These are phyloP conservation scores for Lithospermum erythrorhizon DNA, from an alignment of 257 asterid genomes.

Conservation along the genomic window DNA sequence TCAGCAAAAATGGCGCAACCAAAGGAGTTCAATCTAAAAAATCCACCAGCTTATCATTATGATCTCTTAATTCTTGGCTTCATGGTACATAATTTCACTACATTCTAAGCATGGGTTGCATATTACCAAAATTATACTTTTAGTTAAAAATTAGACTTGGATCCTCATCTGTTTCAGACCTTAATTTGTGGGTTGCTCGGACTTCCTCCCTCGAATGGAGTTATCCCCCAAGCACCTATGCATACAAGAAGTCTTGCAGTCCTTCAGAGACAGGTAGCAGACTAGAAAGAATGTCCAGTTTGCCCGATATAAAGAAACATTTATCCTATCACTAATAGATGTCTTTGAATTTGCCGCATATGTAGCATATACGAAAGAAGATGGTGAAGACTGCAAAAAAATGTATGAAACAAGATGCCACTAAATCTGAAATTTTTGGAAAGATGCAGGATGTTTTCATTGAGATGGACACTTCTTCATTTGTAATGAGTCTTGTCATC, in stretches of 20 bases:
- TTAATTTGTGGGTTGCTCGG: conserved; percentile 91
- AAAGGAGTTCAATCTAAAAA: conserved; percentile 76
- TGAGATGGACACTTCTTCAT: conserved; percentile 64
- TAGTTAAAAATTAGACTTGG: neutral
- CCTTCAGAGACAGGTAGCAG: conserved; percentile 72
- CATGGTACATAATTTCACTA: conserved; percentile 38
- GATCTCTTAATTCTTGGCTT: conserved; percentile 67
- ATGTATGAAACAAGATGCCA: conserved; percentile 62
- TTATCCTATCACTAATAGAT: neutral
- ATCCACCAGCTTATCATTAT: conserved; percentile 76
- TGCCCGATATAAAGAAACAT: neutral
- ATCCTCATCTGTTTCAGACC: conserved; percentile 38
- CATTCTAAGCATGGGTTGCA: no score
- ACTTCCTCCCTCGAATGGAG: conserved; percentile 97
- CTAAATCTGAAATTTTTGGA: conserved; percentile 78
- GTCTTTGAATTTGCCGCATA: neutral
- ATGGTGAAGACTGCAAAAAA: conserved; percentile 80
- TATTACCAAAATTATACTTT: neutral
- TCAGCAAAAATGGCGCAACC: conserved; percentile 91
- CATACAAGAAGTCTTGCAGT: conserved; percentile 95
- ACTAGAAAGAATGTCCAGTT: neutral
- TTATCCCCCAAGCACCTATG: conserved; percentile 99
- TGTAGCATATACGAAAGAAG: conserved; percentile 59
- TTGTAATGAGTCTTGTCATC: conserved; percentile 31
- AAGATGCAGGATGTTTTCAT: conserved; percentile 82